Percentiles rank a stretch among this genome's conserved stretches.
Conservation (phyloP, 2,329 filamentous ascomycete species). For the Tolypocladium endophyticum region DNA sequence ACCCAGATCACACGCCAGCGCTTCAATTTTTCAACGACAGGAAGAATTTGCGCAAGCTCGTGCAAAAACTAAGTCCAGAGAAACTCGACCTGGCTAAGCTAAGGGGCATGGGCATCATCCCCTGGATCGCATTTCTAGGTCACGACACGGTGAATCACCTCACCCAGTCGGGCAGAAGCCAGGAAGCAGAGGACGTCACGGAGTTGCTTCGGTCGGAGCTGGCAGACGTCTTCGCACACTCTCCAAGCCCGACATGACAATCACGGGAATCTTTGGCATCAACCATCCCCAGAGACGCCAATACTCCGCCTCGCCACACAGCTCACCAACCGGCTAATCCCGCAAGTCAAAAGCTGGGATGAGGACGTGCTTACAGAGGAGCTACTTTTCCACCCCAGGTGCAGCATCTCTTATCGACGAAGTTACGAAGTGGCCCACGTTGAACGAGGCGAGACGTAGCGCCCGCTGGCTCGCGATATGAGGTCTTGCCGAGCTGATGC, state of each 20-base stretch:
- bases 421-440: background rate
- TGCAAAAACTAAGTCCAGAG: conserved; percentile 13
- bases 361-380: background rate
- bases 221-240: conserved; percentile 15
- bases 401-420: background rate
- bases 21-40: conserved; percentile 32
- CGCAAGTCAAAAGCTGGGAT: background rate
- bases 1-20: conserved; percentile 35
- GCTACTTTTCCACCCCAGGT: background rate
- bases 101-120: conserved; percentile 20
- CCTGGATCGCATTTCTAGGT: conserved; percentile 28
- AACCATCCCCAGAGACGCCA: background rate
- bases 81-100: conserved; percentile 15
- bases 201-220: conserved; percentile 25
- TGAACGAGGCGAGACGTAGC: background rate
- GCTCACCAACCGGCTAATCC: background rate
- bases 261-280: background rate
- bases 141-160: conserved; percentile 37
- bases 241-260: conserved; percentile 11
- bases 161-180: conserved; percentile 25
- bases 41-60: conserved; percentile 16
- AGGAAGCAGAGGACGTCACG: conserved; percentile 30
- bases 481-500: background rate
- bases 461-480: background rate
- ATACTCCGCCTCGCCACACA: background rate